A percentile compares a stretch with the other conserved stretches of the same genome.
These are phyloP conservation scores for Diaporthe citri DNA, from an alignment of 2,329 filamentous ascomycete genomes.

Conservation along the genomic window DNA sequence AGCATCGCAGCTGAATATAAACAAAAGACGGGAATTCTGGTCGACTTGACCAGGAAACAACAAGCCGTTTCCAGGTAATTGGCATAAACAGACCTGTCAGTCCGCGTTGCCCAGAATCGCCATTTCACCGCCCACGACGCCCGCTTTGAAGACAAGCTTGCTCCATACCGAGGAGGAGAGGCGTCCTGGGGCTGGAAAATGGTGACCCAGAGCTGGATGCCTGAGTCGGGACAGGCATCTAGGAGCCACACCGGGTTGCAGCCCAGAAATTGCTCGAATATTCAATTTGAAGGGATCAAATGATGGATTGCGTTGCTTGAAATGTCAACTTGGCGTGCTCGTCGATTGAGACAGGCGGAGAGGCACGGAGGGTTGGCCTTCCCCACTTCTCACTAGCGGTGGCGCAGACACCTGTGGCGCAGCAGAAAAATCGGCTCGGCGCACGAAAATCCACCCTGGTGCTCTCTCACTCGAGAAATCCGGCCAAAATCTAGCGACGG, in stretches of 20 bases:
- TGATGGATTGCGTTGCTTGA: too few relatives aligned
- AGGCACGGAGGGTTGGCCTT: neutral
- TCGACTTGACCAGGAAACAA: neutral
- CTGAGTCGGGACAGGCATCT: neutral
- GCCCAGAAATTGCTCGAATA: neutral
- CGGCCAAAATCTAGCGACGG: conserved; percentile 33
- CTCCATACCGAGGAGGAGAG: neutral
- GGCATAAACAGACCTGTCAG: neutral
- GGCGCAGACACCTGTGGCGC: conserved; percentile 19
- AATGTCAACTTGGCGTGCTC: too few relatives aligned
- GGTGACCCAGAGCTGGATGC: neutral
- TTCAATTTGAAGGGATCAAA: neutral
- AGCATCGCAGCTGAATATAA: too few relatives aligned
- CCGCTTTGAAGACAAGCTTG: neutral
- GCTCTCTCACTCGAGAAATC: conserved; percentile 32
- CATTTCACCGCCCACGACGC: neutral
- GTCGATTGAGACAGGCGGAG: neutral
- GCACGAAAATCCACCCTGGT: conserved; percentile 33
- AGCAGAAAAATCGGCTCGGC: conserved; percentile 30
- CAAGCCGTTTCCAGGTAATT: neutral
- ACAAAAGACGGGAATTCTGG: neutral
- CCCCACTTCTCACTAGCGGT: conserved; percentile 16
- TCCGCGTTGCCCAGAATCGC: neutral
- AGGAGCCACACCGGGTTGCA: neutral
- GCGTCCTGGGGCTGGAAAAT: neutral